Base-by-base conservation (phyloP, 768 basidiomycete species). In the Collybiopsis confluens region DNA sequence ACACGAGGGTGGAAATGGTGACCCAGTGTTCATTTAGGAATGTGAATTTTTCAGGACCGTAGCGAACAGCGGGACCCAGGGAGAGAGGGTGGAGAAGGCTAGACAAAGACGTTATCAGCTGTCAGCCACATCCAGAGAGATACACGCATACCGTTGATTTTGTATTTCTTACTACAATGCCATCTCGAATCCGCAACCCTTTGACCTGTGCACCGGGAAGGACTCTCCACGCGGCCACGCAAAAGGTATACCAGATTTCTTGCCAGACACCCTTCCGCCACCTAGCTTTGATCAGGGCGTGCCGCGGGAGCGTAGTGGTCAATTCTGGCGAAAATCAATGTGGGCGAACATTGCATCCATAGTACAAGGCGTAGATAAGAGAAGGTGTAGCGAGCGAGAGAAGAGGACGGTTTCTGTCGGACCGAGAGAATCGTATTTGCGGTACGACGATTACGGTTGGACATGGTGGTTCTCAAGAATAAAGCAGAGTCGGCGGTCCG, bases 161-260 rank as follows among this genome's bases (percentile, higher is more conserved):
- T 98, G 77, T 98, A 98, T 56, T 77, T 70, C 65, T 89, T 86
- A 63, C 78, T 86, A 51, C 73, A 75, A 0, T 24, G 73, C 80
- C n/a, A n/a, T n/a, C n/a, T n/a, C n/a, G n/a, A n/a, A n/a, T n/a
- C n/a, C n/a, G n/a, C n/a, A n/a, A n/a, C 21, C 92, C 92, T 44
- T 87, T 73, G 4, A 92, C 74, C 72, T 75, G 75, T 55, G 90
- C 86, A 3, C 83, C 83, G 1, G 84, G 97, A 11, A 98, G 71
- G 46, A 92, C 61, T 4, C 73, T 75, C 94, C 95, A 98, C 2
- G 90, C 78, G 2, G 81, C 69, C 45, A 98, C 79, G 59, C 83
- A 87, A 68, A 88, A 98, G n/a, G 81, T 72, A 69, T 97, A 98
- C 95, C 96, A 99, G 0, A 97, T 77, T 18, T 74, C 68, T 42